phyloP scores from a whole-genome alignment of 2,329 filamentous ascomycete genomes.

The Hypoxylon sp. region DNA sequence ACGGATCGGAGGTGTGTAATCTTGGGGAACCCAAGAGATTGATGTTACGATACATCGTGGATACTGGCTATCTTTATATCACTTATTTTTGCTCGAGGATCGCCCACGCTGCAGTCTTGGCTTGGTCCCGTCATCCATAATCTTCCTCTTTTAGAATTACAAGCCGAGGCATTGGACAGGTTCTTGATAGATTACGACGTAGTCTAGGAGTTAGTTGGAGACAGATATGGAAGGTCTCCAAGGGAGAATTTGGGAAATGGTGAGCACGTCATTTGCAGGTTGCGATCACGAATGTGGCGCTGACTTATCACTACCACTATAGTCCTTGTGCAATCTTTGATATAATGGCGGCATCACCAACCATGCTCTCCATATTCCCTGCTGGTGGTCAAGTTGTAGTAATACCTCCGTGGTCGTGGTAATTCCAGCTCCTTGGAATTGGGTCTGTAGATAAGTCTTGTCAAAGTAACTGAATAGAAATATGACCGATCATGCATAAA shows the following conservation, averaged over 20 bases:
- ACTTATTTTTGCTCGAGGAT: not conserved
- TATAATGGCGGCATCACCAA: conserved; percentile 22
- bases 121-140: conserved; percentile 32
- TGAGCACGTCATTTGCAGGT: conserved; percentile 34
- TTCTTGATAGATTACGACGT: conserved; percentile 10
- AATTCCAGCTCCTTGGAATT: conserved; percentile 32
- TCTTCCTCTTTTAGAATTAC: conserved; percentile 32
- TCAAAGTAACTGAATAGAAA: conserved; percentile 24
- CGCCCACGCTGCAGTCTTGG: conserved; percentile 21
- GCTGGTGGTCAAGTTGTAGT: conserved; percentile 15
- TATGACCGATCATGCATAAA: conserved; percentile 23
- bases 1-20: not conserved
- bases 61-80: conserved; percentile 23
- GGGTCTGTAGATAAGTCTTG: conserved; percentile 6
- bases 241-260: conserved; percentile 10
- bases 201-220: conserved; percentile 12
- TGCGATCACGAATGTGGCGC: conserved; percentile 31
- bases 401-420: conserved; percentile 26
- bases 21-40: not conserved
- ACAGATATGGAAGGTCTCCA: conserved; percentile 23
- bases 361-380: conserved; percentile 3
- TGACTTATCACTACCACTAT: conserved; percentile 15
- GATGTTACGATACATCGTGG: not conserved
- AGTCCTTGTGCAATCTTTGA: conserved; percentile 18
- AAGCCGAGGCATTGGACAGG: conserved; percentile 21